A percentile compares a stretch with the other conserved stretches of the same genome.
These are phyloP conservation scores for Scutellaria baicalensis DNA, from an alignment of 257 asterid genomes.

Conservation along the genomic window DNA sequence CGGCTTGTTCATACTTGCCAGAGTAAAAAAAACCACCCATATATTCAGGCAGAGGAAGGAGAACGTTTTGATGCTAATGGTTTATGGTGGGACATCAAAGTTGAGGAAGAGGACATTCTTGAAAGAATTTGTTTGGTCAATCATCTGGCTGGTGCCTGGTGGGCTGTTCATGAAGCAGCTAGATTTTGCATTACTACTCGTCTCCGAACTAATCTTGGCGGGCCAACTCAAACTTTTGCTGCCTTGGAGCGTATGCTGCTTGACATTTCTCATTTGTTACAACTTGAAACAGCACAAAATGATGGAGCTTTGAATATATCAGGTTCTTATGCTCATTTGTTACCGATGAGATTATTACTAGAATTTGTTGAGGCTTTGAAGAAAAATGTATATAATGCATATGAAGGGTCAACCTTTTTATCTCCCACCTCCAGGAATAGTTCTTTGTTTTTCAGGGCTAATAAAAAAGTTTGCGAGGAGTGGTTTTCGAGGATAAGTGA, in stretches of 20 bases:
- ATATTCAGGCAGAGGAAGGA: slow-evolving; percentile 55
- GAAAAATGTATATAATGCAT: slow-evolving; percentile 94
- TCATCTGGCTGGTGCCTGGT: slow-evolving; percentile 93
- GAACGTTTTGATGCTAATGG: slow-evolving; percentile 46
- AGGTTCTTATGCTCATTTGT: slow-evolving; percentile 81
- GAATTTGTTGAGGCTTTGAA: slow-evolving; percentile 98
- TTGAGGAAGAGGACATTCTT: slow-evolving; percentile 67
- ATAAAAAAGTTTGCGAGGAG: slow-evolving; percentile 96
- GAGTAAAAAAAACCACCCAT: slow-evolving; percentile 44
- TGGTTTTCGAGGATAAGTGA: slow-evolving; percentile 99
- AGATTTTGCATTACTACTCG: slow-evolving; percentile 94
- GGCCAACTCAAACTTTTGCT: slow-evolving; percentile 99
- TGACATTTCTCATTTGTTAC: slow-evolving; percentile 81
- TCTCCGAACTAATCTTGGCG: slow-evolving; percentile 97
- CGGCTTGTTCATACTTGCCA: slow-evolving; percentile 66
- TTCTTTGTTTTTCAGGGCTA: slow-evolving; percentile 88
- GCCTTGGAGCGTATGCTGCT: slow-evolving; percentile 98
- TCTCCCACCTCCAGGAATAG: slow-evolving; percentile 74
- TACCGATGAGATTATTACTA: slow-evolving; percentile 92
- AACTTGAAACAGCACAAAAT: slow-evolving; percentile 70
- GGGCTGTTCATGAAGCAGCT: slow-evolving; percentile 98
- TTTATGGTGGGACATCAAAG: slow-evolving; percentile 61
- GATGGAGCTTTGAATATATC: slow-evolving; percentile 72
- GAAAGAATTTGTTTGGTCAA: slow-evolving; percentile 68
- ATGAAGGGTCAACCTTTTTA: slow-evolving; percentile 89